phyloP scores from a whole-genome alignment of 352 stramenopile species.

The Phytophthora citricola region DNA sequence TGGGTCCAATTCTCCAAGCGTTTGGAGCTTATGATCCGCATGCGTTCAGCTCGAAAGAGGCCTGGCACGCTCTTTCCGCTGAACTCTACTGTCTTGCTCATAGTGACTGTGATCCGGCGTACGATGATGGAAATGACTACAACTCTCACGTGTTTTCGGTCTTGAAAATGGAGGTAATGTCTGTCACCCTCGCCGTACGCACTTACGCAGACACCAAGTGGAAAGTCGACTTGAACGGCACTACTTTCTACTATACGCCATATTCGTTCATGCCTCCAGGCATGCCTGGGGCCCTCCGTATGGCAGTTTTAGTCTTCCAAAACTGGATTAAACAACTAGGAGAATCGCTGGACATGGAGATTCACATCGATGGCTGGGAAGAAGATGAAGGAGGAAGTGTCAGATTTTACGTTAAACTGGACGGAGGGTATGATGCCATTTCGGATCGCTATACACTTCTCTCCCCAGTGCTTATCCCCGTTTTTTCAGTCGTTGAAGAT shows the following conservation, averaged over 20 bases:
- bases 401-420: slow-evolving; percentile 8
- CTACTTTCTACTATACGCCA: slow-evolving; percentile 2
- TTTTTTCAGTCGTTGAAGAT: slow-evolving; percentile 1
- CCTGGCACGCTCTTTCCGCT: not conserved
- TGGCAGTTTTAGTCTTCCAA: slow-evolving; percentile 4
- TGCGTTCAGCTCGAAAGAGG: not conserved
- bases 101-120: slow-evolving; percentile 7
- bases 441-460: slow-evolving; percentile 14
- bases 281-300: not conserved
- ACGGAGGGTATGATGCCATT: slow-evolving; percentile 9
- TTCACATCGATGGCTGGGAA: not conserved
- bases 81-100: slow-evolving; percentile 6
- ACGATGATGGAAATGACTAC: not conserved
- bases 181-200: not conserved
- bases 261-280: too few species aligned
- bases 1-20: too few species aligned
- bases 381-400: not conserved
- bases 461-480: not conserved
- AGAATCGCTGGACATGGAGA: not conserved
- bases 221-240: slow-evolving; percentile 8
- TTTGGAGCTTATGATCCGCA: too few species aligned
- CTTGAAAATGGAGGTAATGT: slow-evolving; percentile 4
- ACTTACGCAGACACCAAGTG: slow-evolving; percentile 19
- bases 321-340: slow-evolving; percentile 8
- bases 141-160: not conserved